Conservation (phyloP, 2,329 filamentous ascomycete species). For the Fusarium secorum region DNA sequence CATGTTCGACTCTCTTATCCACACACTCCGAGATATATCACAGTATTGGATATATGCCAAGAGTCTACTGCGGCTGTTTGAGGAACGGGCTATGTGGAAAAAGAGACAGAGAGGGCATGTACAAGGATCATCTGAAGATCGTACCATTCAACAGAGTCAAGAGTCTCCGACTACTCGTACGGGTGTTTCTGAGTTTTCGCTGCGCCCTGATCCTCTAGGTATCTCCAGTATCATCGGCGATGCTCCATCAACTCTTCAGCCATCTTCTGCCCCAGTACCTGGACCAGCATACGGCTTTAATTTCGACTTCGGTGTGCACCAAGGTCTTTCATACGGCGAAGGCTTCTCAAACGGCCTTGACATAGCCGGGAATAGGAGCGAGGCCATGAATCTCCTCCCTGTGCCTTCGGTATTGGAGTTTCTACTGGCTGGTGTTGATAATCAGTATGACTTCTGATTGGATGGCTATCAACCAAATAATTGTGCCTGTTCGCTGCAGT, state of each 20-base stretch:
- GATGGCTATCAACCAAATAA: neutral
- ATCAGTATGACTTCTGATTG: conserved; percentile 36
- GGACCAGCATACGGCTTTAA: conserved; percentile 22
- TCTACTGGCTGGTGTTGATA: conserved; percentile 44
- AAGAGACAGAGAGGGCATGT: conserved; percentile 1
- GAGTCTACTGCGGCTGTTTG: conserved; percentile 44
- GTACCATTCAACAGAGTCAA: neutral
- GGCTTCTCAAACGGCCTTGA: conserved; percentile 23
- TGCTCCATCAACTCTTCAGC: conserved; percentile 10
- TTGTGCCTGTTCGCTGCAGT: neutral
- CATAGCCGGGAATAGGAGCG: conserved; percentile 7
- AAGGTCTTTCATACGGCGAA: conserved; percentile 24
- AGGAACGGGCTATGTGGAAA: conserved; percentile 35
- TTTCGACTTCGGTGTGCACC: conserved; percentile 24
- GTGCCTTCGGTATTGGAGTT: conserved; percentile 45
- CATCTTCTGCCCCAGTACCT: neutral
- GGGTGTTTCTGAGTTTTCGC: conserved; percentile 25
- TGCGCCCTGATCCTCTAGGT: conserved; percentile 25
- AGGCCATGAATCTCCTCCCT: conserved; percentile 34
- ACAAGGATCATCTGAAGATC: conserved; percentile 5
- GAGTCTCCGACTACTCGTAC: neutral
- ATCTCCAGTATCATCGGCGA: neutral
- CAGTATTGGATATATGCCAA: conserved; percentile 46
- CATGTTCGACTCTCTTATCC: conserved; percentile 43
- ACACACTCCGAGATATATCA: conserved; percentile 41